These are phyloP conservation scores for Fulvia fulva DNA, from an alignment of 2,329 filamentous ascomycete species.

Conservation along the genomic window DNA sequence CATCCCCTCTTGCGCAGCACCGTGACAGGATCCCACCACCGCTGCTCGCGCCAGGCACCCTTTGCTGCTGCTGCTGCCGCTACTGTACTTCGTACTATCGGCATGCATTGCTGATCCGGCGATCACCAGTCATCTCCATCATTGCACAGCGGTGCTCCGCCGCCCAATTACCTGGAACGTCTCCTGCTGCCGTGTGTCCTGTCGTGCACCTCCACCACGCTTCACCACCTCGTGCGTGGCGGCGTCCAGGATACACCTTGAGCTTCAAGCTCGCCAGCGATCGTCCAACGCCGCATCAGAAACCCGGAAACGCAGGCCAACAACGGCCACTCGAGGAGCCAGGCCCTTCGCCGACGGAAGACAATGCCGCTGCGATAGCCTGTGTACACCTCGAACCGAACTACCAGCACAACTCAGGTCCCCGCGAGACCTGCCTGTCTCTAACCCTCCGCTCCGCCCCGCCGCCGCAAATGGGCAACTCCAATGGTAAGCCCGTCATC, in stretches of 20 bases:
- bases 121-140: neutral
- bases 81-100: neutral
- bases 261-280: neutral
- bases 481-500: slow-evolving; percentile 87
- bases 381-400: neutral
- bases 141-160: neutral
- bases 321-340: neutral
- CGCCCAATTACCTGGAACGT: neutral
- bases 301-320: neutral
- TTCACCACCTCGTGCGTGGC: slow-evolving; percentile 6
- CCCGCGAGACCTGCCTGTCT: slow-evolving; percentile 2
- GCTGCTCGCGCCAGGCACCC: neutral
- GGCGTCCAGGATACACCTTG: slow-evolving; percentile 1
- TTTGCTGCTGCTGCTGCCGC: neutral
- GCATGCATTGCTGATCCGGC: neutral
- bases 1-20: neutral
- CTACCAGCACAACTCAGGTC: neutral
- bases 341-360: neutral
- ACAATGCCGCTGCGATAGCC: slow-evolving; percentile 10
- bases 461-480: slow-evolving; percentile 72
- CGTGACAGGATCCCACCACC: neutral
- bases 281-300: neutral
- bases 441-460: neutral
- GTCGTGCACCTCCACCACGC: neutral
- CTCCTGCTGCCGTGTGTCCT: neutral